Base-by-base conservation (phyloP, 805 yeast genomes). In the Kregervanrija delftensis region DNA sequence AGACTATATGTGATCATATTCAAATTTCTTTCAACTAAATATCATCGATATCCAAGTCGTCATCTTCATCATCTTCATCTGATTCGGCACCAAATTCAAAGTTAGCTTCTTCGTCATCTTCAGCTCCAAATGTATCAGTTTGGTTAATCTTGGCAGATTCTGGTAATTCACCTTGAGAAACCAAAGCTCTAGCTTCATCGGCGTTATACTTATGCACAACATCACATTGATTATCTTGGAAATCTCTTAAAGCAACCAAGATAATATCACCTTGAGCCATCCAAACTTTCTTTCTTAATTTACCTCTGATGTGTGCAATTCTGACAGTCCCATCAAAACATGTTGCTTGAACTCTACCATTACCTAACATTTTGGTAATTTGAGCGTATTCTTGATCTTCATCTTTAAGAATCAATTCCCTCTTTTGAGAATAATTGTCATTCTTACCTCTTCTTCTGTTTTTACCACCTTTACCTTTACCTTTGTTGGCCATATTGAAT, bases 361-460 rank as follows among this genome's bases (percentile, higher is more conserved):
- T 90, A 67, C 99, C 99, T 58, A 93, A 80, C 97, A 93, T 91
- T 71, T 89, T 91, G 66, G 91, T 81, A 64, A 93, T 93, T 73
- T 95, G 99, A 46, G 96, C 99, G 61, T 93, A 93, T 68, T 93
- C 98, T 74, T 93, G 99, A 47, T 96, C 96, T 60, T 93, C 99
- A 52, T 93, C 99, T 61, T 82, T 88, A 66, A 76, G 79, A 64
- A 81, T 77, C 58, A 93, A 78, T 66, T 93, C 99, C 73, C 99
- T 87, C 76, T 93, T 93, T 70, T 88, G 90, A 52, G 84, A 81
- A 49, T 78, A 83, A 67, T 81, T 80, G 65, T 84, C 96, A 68
- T 90, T 90, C 91, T 93, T 93, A 68, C 99, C 99, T 79, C 97
- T 86, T 75, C 95, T 81, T 77, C 99, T 91, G 72, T 87, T 84